Conservation (phyloP, 306 rosid genomes). For the Psophocarpus tetragonolobus region DNA sequence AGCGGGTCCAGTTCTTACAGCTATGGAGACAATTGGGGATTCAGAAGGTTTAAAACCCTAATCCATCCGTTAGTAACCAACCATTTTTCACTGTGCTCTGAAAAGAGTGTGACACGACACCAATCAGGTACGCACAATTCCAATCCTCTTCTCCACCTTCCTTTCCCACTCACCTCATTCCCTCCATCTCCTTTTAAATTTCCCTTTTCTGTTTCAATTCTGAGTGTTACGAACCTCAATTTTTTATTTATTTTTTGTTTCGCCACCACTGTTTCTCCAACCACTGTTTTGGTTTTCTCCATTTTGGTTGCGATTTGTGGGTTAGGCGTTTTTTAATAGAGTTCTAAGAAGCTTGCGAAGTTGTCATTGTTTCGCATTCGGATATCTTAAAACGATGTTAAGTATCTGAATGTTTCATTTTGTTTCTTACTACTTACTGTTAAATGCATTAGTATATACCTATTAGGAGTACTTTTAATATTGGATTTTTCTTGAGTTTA, state of each 20-base stretch:
- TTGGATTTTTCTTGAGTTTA: background rate
- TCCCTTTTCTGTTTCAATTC: background rate
- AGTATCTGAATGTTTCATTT: background rate
- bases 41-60: slow-evolving; percentile 21
- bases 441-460: background rate
- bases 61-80: background rate
- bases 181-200: background rate
- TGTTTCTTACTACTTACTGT: background rate
- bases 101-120: background rate
- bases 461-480: background rate
- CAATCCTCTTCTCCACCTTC: slow-evolving; percentile 36
- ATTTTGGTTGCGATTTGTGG: background rate
- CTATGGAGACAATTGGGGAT: background rate
- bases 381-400: background rate
- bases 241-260: too few species aligned
- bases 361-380: background rate
- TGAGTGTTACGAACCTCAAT: slow-evolving; percentile 11
- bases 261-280: background rate
- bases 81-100: background rate
- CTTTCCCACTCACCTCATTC: background rate
- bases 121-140: slow-evolving; percentile 53
- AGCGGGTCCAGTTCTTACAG: background rate
- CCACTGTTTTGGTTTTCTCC: background rate
- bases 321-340: background rate
- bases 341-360: background rate